Conservation (phyloP, 2,329 filamentous ascomycete species). For the Trichophyton mentagrophytes region DNA sequence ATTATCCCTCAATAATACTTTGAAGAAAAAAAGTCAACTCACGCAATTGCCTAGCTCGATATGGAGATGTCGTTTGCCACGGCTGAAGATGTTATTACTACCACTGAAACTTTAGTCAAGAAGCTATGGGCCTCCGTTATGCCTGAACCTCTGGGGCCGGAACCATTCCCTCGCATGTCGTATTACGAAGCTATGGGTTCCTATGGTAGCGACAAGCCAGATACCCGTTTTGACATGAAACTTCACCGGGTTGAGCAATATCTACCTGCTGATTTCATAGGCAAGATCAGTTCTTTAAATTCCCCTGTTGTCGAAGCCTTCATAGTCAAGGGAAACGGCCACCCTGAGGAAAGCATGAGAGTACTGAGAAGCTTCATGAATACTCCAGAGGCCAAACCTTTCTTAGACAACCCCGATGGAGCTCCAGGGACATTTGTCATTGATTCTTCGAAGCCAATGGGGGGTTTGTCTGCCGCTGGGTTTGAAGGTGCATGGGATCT, state of each 20-base stretch:
- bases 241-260: constrained; percentile 54
- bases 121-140: constrained; percentile 43
- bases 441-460: constrained; percentile 59
- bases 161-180: constrained; percentile 46
- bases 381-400: constrained; percentile 42
- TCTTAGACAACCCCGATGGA: constrained; percentile 60
- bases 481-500: constrained; percentile 53
- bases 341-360: constrained; percentile 42
- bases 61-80: constrained; percentile 81
- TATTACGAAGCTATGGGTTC: constrained; percentile 67
- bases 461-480: constrained; percentile 65
- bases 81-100: constrained; percentile 55
- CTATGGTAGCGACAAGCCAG: constrained; percentile 88
- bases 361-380: constrained; percentile 64
- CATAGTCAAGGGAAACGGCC: constrained; percentile 42
- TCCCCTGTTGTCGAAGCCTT: constrained; percentile 64
- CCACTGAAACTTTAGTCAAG: constrained; percentile 41
- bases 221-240: constrained; percentile 60
- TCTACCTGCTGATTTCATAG: constrained; percentile 50
- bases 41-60: constrained; percentile 50
- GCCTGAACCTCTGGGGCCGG: constrained; percentile 29
- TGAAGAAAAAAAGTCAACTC: neutral
- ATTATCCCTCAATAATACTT: too few species aligned
- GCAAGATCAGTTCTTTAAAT: constrained; percentile 59
- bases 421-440: constrained; percentile 66